These are phyloP conservation scores for Trametes meyenii DNA, from an alignment of 768 basidiomycete genomes.

Conservation along the genomic window DNA sequence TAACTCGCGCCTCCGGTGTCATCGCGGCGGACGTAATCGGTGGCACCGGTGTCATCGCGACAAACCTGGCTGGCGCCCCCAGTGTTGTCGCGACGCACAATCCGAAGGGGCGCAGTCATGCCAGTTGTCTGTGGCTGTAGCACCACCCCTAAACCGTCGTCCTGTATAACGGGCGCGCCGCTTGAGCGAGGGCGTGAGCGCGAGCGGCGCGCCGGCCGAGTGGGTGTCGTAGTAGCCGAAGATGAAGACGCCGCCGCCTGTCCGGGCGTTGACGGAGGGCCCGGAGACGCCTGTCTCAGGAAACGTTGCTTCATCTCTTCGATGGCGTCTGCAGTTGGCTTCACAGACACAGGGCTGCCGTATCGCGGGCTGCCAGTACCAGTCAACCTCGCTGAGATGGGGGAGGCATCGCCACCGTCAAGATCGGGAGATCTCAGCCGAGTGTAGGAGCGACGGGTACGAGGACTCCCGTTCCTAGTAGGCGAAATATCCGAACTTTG, in stretches of 20 bases:
- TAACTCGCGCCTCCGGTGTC: slow-evolving; percentile 1
- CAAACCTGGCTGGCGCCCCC: slow-evolving; percentile 2
- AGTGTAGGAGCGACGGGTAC: slow-evolving; percentile 23
- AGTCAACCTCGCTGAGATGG: slow-evolving; percentile 15
- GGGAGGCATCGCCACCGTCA: slow-evolving; percentile 17
- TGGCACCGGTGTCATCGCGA: slow-evolving; percentile 7
- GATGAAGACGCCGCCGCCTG: slow-evolving; percentile 20
- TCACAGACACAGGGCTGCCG: slow-evolving; percentile 25
- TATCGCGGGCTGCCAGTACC: slow-evolving; percentile 25
- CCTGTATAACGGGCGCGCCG: slow-evolving; percentile 1
- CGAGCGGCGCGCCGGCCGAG: slow-evolving; percentile 19
- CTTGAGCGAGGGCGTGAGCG: slow-evolving; percentile 19
- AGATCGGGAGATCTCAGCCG: slow-evolving; percentile 27
- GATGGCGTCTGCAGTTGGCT: slow-evolving; percentile 51
- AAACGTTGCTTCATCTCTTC: slow-evolving; percentile 68
- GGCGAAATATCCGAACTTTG: slow-evolving; percentile 18
- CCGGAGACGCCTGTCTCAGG: slow-evolving; percentile 39
- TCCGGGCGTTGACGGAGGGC: slow-evolving; percentile 21
- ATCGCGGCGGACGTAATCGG: slow-evolving; percentile 4
- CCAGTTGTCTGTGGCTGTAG: slow-evolving; percentile 2
- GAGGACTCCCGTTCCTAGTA: slow-evolving; percentile 22
- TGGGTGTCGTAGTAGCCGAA: slow-evolving; percentile 24
- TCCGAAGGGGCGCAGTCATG: slow-evolving; percentile 5
- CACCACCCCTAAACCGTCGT: neutral
- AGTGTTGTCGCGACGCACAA: slow-evolving; percentile 16